Evolutionary conservation across 1,284 basidiomycete species (phyloP).

Genomic region (Boletus semigastroideus): DNA sequence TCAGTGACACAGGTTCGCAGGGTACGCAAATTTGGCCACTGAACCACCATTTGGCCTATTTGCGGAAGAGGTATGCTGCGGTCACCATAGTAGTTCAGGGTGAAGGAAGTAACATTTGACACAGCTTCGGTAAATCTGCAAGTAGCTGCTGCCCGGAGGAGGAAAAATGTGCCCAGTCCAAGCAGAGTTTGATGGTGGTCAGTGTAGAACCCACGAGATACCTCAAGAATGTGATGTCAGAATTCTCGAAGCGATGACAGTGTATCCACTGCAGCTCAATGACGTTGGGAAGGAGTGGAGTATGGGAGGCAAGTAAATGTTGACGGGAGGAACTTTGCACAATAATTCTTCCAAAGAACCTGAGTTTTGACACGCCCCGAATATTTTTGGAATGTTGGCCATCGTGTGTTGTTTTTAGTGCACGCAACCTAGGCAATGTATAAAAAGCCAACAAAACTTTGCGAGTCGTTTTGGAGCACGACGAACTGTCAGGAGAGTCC

Average conservation of each 20-base stretch:
- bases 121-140: conserved; percentile 11
- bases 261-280: conserved; percentile 9
- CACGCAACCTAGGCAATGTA: not conserved
- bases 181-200: conserved; percentile 11
- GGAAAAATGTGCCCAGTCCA: conserved; percentile 2
- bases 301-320: not conserved
- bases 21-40: conserved; percentile 9
- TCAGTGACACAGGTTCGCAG: conserved; percentile 5
- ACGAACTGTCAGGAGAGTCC: conserved; percentile 11
- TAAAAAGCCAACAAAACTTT: not conserved
- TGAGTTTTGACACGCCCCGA: conserved; percentile 14
- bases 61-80: not conserved
- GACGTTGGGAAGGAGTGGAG: conserved; percentile 18
- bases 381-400: conserved; percentile 17
- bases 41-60: conserved; percentile 14
- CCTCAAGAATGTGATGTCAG: conserved; percentile 13
- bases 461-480: not conserved
- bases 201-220: conserved; percentile 10
- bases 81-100: not conserved
- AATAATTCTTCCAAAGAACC: conserved; percentile 1
- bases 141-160: not conserved
- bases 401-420: not conserved
- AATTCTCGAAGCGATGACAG: not conserved
- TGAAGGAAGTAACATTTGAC: conserved; percentile 19
- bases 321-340: not conserved